phyloP scores from a whole-genome alignment of 352 stramenopile genomes.

The Phytophthora tubulina region DNA sequence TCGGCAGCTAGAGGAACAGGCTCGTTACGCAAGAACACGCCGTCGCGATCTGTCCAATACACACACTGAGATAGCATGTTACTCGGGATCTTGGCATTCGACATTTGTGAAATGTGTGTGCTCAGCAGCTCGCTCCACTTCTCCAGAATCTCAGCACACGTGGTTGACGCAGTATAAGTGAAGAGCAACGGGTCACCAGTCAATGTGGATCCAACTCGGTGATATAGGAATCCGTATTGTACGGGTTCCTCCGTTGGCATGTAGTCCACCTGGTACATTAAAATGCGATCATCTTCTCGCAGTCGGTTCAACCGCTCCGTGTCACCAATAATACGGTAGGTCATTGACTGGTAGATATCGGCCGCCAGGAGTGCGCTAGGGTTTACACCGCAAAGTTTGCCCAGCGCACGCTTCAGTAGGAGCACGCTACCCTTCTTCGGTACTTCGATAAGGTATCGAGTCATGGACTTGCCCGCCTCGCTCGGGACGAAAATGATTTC shows the following conservation, averaged over 20 bases:
- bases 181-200: conserved; percentile 77
- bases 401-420: conserved; percentile 61
- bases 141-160: conserved; percentile 67
- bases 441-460: conserved; percentile 69
- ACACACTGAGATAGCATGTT: conserved; percentile 60
- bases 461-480: conserved; percentile 47
- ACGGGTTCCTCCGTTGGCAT: conserved; percentile 33
- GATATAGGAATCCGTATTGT: conserved; percentile 80
- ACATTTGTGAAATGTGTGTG: conserved; percentile 52
- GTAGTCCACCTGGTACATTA: conserved; percentile 73
- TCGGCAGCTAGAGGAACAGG: conserved; percentile 50
- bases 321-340: conserved; percentile 77
- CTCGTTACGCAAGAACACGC: conserved; percentile 59
- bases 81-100: conserved; percentile 44
- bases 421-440: conserved; percentile 74
- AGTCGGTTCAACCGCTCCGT: conserved; percentile 65
- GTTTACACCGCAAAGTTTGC: conserved; percentile 56
- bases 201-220: conserved; percentile 59
- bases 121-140: conserved; percentile 65
- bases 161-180: conserved; percentile 67
- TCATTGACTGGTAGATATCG: conserved; percentile 86
- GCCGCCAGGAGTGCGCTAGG: conserved; percentile 55
- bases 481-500: conserved; percentile 73
- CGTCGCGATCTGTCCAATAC: conserved; percentile 69
- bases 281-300: conserved; percentile 77